phyloP scores from a whole-genome alignment of 306 rosid genomes.

The Benincasa hispida region DNA sequence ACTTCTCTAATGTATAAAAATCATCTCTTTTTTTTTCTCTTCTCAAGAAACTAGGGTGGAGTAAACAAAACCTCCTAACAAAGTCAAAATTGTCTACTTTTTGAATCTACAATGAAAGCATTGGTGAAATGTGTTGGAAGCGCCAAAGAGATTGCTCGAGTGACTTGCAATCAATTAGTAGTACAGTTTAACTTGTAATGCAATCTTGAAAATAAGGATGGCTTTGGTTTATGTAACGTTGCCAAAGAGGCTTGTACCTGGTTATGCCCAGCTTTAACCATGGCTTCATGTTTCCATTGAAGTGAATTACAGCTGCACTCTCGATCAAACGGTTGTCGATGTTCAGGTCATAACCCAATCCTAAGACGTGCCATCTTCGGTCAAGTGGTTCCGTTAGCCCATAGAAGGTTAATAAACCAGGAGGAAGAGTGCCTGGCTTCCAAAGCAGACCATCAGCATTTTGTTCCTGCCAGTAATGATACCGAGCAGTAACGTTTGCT shows the following conservation, averaged over 20 bases:
- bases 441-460: constrained; percentile 76
- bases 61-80: constrained; percentile 29
- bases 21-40: constrained; percentile 5
- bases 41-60: constrained; percentile 31
- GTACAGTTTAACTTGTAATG: constrained; percentile 53
- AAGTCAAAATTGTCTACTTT: constrained; percentile 68
- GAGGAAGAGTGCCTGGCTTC: constrained; percentile 92
- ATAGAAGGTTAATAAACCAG: constrained; percentile 78
- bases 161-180: constrained; percentile 40
- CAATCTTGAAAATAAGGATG: constrained; percentile 75
- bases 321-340: constrained; percentile 88
- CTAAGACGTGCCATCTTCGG: constrained; percentile 98
- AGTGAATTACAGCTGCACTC: constrained; percentile 87
- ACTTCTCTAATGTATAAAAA: constrained; percentile 45
- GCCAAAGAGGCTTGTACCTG: constrained; percentile 86
- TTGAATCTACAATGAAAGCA: constrained; percentile 42
- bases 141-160: constrained; percentile 25
- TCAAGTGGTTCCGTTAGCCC: constrained; percentile 98
- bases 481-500: constrained; percentile 64
- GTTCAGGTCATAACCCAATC: constrained; percentile 81
- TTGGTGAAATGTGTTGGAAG: constrained; percentile 23
- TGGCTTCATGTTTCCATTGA: constrained; percentile 93
- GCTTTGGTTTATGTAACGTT: constrained; percentile 69
- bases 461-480: constrained; percentile 94
- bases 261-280: constrained; percentile 87